A percentile compares a stretch with the other conserved stretches of the same genome.
phyloP scores from a whole-genome alignment of 345 rosid species.

The Boechera stricta region DNA sequence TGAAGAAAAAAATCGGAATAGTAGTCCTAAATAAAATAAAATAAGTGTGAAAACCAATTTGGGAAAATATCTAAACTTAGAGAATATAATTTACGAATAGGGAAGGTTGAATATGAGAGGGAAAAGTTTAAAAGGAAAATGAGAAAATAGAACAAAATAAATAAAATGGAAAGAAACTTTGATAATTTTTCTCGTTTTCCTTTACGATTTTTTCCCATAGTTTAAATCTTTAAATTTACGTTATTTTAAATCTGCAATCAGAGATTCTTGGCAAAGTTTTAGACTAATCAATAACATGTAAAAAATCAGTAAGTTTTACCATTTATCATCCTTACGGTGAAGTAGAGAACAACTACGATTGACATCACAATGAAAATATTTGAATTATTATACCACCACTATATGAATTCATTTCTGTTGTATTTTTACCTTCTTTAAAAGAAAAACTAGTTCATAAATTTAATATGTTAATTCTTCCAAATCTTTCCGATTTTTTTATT shows the following conservation, averaged over 20 bases:
- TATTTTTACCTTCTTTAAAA: neutral
- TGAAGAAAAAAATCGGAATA: neutral
- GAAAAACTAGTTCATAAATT: neutral
- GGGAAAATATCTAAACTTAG: neutral
- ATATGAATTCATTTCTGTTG: too few relatives aligned
- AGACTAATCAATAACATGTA: neutral
- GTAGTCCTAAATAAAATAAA: neutral
- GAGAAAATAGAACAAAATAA: neutral
- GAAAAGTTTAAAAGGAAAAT: neutral
- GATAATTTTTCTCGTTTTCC: neutral
- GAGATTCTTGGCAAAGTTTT: neutral
- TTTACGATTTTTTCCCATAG: neutral
- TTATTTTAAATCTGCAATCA: neutral
- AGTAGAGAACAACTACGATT: too few relatives aligned
- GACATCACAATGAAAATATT: too few relatives aligned
- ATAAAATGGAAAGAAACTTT: neutral
- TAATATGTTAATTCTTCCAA: neutral
- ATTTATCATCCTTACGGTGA: neutral
- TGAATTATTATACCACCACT: too few relatives aligned
- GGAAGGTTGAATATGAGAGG: neutral
- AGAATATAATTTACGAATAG: neutral
- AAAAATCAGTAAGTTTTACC: neutral
- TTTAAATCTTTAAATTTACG: neutral
- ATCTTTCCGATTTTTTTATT: neutral
- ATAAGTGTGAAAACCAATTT: neutral